Evolutionary conservation across 169 alveolate genomes (phyloP), one percentile per base, ranked within the genome.

Genomic region (Eimeria sp.): DNA sequence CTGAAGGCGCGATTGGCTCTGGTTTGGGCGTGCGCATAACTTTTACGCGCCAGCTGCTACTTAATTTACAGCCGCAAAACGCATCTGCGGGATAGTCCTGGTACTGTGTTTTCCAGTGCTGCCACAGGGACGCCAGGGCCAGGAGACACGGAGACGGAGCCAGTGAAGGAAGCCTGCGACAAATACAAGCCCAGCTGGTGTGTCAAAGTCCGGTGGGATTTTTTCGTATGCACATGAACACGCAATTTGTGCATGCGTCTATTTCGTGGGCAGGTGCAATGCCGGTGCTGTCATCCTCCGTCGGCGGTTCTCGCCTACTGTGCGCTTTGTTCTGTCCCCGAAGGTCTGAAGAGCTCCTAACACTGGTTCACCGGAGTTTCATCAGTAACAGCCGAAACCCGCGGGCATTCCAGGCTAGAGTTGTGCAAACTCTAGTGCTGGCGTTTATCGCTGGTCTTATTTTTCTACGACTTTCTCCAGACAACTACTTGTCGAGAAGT

Each of bases 361-460:
- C 93, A 37, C 43, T 95, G 82, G 62, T 90, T 43, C 91, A 72
- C 72, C 97, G 97, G 40, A 46, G 90, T 82, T 56, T 66, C 27
- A 74, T 89, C 78, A 76, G 95, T 77, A 95, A 95, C 90, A 90
- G 76, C 18, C 85, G 97, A 20, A 95, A 95, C 82, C 97, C 96
- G 43, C 80, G 83, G 25, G 40, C 85, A 14, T 56, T 96, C 56
- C 96, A 85, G 77, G 97, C 95, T 1, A 78, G 97, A 6, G 58
- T 96, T 49, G 95, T 52, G 37, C 97, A 96, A 90, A 91, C 96
- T 13, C 66, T 96, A 33, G 72, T 91, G 56, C 60, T 89, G 18
- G 95, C 96, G 27, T 66, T 96, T 49, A 93, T 96, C 40, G 68
- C 83, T 8, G 97, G 97, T 54, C 68, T 91, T 43, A 83, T 91